Percentiles rank a stretch among this genome's conserved stretches.
phyloP scores from a whole-genome alignment of 2,329 filamentous ascomycete genomes.

The Epichloe coenophiala region DNA sequence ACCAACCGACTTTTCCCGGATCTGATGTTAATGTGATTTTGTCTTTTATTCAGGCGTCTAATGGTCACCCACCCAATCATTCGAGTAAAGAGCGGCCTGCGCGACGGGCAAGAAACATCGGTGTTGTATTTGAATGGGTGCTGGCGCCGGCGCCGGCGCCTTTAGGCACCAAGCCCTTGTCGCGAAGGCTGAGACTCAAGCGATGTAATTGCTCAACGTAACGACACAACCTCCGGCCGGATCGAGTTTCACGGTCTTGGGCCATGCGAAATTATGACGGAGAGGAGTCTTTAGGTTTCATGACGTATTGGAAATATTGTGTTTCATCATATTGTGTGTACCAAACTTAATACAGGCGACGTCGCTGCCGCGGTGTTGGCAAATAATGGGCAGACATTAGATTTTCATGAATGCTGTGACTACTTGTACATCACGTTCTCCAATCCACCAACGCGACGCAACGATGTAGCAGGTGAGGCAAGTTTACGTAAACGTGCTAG shows the following conservation, averaged over 20 bases:
- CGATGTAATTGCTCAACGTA: neutral
- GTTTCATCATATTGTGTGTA: conserved; percentile 11
- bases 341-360: conserved; percentile 3
- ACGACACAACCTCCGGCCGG: neutral
- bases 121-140: neutral
- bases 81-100: neutral
- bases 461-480: no score
- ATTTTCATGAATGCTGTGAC: neutral
- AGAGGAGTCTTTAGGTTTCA: conserved; percentile 1
- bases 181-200: neutral
- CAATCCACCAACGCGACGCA: no score
- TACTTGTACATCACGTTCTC: neutral
- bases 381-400: neutral
- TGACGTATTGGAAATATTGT: conserved; percentile 7
- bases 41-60: conserved; percentile 2
- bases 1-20: neutral
- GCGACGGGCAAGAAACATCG: neutral
- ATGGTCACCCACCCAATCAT: neutral
- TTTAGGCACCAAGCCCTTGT: neutral
- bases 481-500: no score
- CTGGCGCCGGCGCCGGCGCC: neutral
- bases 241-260: neutral
- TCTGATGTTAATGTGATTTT: conserved; percentile 3
- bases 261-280: neutral
- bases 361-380: neutral